Base-by-base conservation (phyloP, 2,329 filamentous ascomycete genomes). In the Colletotrichum chlorophyti region DNA sequence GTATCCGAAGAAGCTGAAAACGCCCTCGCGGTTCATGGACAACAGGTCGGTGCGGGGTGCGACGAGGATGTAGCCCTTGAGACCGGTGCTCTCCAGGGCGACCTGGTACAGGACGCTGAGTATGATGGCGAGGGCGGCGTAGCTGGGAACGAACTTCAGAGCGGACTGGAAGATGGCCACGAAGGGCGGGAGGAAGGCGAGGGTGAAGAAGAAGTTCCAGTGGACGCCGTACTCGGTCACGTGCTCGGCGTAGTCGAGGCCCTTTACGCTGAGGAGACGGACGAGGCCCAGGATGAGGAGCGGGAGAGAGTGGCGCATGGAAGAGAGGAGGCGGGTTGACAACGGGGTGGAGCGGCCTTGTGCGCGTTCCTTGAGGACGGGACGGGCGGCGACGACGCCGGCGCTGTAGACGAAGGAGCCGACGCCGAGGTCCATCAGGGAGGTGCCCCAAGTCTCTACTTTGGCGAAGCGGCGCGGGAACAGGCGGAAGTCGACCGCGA, bases 151-250 rank as follows among this genome's bases (percentile, higher is more conserved):
- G 53, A 90, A 69, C 14, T 82, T 79, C 57, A 94, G 84, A 0
- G 88, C 77, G 1, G 89, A 84, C 70, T 96, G 91, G 60, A 94
- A 91, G 0, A 95, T 72, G 24, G 94, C 93, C 49, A 96, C 87
- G 67, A 96, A 96, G 1, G 93, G 93, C 1, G 94, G 92, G 21
- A 99, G 77, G 43, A 97, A 84, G 6, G 88, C 93, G 9, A 99
- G 81, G 0, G 95, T 99, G 76, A 98, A 98, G 82, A 99, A 99
- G 74, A 99, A 99, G 74, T 99, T 99, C 95, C 95, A 99, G 74
- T 99, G 95, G 9, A 99, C 91, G 38, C 95, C 95, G 70, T 99
- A 99, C 71, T 99, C 95, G 12, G 91, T 93, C 58, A 97, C 92
- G 77, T 99, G 95, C 72, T 99, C 95, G 3, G 93, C 93, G 70